phyloP scores from a whole-genome alignment of 768 basidiomycete species.

The Xanthoconium purpureum region DNA sequence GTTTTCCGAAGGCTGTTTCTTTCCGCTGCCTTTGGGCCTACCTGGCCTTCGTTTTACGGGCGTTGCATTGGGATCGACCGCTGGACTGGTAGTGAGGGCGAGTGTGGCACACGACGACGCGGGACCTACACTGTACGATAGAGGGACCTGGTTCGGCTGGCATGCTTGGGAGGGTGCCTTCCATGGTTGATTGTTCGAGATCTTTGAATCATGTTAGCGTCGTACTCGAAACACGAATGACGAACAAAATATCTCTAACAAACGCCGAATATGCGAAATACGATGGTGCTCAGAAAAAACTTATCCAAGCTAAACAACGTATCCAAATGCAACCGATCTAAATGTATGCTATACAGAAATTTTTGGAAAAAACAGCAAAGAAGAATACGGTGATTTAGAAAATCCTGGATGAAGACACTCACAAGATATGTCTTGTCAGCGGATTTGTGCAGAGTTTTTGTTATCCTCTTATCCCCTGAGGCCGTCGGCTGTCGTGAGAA shows the following conservation, averaged over 20 bases:
- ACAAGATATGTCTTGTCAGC: slow-evolving; percentile 21
- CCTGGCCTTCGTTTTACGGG: slow-evolving; percentile 68
- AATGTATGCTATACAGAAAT: slow-evolving; percentile 9
- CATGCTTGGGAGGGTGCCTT: slow-evolving; percentile 24
- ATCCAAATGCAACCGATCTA: slow-evolving; percentile 26
- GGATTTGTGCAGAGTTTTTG: slow-evolving; percentile 29
- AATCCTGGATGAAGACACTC: slow-evolving; percentile 21
- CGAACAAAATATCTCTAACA: slow-evolving; percentile 30
- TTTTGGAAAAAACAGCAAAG: slow-evolving; percentile 10
- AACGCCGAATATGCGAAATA: slow-evolving; percentile 36
- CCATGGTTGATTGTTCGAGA: slow-evolving; percentile 20
- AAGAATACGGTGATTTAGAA: slow-evolving; percentile 1
- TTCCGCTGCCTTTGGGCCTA: slow-evolving; percentile 76
- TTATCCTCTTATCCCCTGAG: slow-evolving; percentile 35
- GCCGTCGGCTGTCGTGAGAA: slow-evolving; percentile 39
- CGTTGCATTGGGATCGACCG: slow-evolving; percentile 27
- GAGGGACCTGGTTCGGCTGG: slow-evolving; percentile 27
- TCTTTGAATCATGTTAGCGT: slow-evolving; percentile 28
- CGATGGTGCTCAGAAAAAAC: slow-evolving; percentile 25
- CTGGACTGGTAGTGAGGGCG: slow-evolving; percentile 10
- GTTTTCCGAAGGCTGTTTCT: slow-evolving; percentile 50
- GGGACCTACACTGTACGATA: slow-evolving; percentile 25
- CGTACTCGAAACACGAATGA: slow-evolving; percentile 21
- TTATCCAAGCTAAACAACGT: slow-evolving; percentile 33
- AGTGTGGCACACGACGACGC: background rate